phyloP scores from a whole-genome alignment of 129 eudicot species.

The Smallanthus sonchifolius region DNA sequence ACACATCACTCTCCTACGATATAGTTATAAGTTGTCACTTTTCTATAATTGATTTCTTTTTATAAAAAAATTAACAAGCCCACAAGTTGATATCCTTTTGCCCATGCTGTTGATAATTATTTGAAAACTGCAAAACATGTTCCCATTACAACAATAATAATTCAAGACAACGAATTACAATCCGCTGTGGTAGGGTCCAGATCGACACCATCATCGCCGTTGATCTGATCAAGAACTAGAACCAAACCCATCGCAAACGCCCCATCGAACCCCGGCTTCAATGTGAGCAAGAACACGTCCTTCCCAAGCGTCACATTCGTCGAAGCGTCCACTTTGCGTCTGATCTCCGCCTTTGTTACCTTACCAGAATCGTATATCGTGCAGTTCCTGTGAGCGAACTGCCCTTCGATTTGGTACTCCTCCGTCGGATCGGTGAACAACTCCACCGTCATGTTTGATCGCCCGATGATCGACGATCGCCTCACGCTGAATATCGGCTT shows the following conservation, averaged over 20 bases:
- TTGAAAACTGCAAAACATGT: not conserved
- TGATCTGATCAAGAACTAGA: constrained; percentile 59
- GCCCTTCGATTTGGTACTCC: constrained; percentile 75
- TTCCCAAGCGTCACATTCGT: constrained; percentile 66
- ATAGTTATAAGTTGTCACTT: not conserved
- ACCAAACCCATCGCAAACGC: constrained; percentile 78
- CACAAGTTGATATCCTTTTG: not conserved
- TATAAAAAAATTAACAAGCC: not conserved
- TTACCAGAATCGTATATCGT: constrained; percentile 32
- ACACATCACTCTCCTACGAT: too few relatives aligned
- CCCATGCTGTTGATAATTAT: not conserved
- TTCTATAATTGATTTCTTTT: too few relatives aligned
- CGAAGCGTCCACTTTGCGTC: constrained; percentile 64
- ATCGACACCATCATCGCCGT: constrained; percentile 36
- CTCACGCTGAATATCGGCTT: constrained; percentile 81
- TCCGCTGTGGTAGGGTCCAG: constrained; percentile 15
- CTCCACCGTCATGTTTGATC: constrained; percentile 72
- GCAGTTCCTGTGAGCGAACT: constrained; percentile 48
- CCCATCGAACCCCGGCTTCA: constrained; percentile 69
- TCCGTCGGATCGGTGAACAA: constrained; percentile 41
- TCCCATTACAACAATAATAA: not conserved
- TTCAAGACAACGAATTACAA: constrained; percentile 20
- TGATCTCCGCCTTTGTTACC: constrained; percentile 53
- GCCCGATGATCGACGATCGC: constrained; percentile 73
- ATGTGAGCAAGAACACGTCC: constrained; percentile 49